A percentile compares a stretch with the other conserved stretches of the same genome.
Evolutionary conservation across 2,329 filamentous ascomycete genomes (phyloP).

Genomic region (Phyllosticta citriasiana): DNA sequence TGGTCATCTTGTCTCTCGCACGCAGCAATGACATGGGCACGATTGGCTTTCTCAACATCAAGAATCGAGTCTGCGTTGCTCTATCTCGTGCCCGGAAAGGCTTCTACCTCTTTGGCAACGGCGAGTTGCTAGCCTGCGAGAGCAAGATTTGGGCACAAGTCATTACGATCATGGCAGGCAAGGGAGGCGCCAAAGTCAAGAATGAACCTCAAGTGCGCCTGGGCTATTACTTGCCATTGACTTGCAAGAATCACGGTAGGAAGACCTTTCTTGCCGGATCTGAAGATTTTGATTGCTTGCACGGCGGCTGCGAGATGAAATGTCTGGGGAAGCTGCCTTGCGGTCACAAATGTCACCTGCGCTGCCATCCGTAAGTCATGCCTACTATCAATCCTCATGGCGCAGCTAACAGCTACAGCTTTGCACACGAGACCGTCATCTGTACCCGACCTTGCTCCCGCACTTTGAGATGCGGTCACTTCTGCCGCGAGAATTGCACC

Average conservation of each 20-base stretch:
- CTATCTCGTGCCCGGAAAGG: constrained; percentile 64
- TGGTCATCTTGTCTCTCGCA: constrained; percentile 72
- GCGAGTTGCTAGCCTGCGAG: constrained; percentile 38
- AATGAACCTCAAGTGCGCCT: constrained; percentile 24
- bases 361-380: constrained; percentile 21
- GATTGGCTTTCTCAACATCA: constrained; percentile 65
- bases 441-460: constrained; percentile 1
- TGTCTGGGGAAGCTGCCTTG: constrained; percentile 18
- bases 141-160: constrained; percentile 45
- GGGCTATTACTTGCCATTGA: constrained; percentile 49
- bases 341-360: constrained; percentile 23
- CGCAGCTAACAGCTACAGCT: neutral
- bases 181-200: constrained; percentile 21
- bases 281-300: neutral
- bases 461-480: neutral
- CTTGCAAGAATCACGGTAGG: constrained; percentile 50
- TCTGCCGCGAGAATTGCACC: neutral
- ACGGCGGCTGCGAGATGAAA: constrained; percentile 5
- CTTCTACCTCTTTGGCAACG: constrained; percentile 79
- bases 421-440: neutral
- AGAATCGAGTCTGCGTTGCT: constrained; percentile 53
- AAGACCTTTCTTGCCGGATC: constrained; percentile 38
- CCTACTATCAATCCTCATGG: neutral
- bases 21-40: constrained; percentile 50
- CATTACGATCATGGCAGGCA: constrained; percentile 35